Base-by-base conservation (phyloP, 805 yeast genomes). In the Candida silvicultrix region DNA sequence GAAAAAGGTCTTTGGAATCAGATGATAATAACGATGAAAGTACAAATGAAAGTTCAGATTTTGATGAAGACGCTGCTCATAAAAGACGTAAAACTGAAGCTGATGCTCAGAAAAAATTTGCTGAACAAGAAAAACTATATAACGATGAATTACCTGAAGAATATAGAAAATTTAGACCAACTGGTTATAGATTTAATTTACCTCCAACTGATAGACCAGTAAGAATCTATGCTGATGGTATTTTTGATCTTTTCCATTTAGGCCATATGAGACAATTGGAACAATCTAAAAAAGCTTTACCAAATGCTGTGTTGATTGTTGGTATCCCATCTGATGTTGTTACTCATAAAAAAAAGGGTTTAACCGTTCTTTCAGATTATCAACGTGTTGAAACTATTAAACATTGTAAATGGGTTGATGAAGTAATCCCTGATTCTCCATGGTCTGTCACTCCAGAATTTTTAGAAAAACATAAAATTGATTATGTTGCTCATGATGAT, bases 191-290 rank as follows among this genome's bases (percentile, higher is more conserved):
- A 54, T 78, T 94, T 65, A 89, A 88, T 55, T 55, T 82, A 22
- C 99, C 99, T 2, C 95, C 97, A 2, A 70, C 63, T 4, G 94
- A 85, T 59, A 75, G 97, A 48, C 90, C 96, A 1, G 80, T 94
- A 25, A 76, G 99, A 49, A 80, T 94, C n/a, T 94, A 94, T 63
- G 99, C 99, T 6, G 99, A 94, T 67, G 99, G 99, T 44, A 97
- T 94, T 18, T 94, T 94, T 70, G 99, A 94, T 67, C 70, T 94
- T 51, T 94, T 94, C 69, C 99, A 94, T 66, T 65, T 94, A 59
- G 99, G 99, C 21, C 99, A 94, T 63, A 94, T 94, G 99, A 81
- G 89, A 60, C 99, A 94, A 65, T 73, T 94, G 56, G 98, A 94
- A 62, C 99, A 94, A 68, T 92, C 98, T 56, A 92, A 94, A 59